Evolutionary conservation across 495 filamentous ascomycete genomes (phyloP).

Genomic region (Penicillium cataractarum): DNA sequence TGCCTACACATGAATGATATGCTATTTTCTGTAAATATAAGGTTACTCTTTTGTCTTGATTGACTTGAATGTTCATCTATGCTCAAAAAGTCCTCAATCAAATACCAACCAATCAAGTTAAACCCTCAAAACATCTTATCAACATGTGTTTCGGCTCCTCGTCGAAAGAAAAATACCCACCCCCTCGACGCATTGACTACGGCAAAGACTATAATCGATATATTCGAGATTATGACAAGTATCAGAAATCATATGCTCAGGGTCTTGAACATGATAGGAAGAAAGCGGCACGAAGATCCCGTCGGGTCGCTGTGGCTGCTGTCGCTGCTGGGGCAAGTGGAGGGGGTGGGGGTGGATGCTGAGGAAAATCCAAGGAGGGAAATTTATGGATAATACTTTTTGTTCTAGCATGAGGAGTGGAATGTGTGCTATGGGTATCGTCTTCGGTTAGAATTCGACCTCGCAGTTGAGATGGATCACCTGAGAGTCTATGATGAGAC

Average conservation of each 20-base stretch:
- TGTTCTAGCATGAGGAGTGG: no score
- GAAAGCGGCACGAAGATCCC: background rate
- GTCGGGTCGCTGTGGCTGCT: background rate
- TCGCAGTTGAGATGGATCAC: background rate
- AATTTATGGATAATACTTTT: background rate
- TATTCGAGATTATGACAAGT: slow-evolving; percentile 11
- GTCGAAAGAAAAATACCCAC: slow-evolving; percentile 1
- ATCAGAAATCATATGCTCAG: slow-evolving; percentile 1
- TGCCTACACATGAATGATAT: background rate
- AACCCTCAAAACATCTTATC: no score
- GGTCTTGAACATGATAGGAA: background rate
- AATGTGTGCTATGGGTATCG: no score
- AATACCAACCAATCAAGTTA: background rate
- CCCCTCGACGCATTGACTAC: slow-evolving; percentile 6
- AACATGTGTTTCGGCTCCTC: slow-evolving; percentile 22
- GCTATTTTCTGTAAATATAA: no score
- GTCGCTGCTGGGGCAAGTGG: background rate
- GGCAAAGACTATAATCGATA: slow-evolving; percentile 13
- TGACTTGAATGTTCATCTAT: background rate
- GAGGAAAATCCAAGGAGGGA: background rate
- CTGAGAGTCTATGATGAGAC: no score
- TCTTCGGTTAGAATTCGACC: background rate
- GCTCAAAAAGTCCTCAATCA: background rate
- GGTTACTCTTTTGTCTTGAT: no score
- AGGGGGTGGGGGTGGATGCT: slow-evolving; percentile 10